phyloP scores from a whole-genome alignment of 2,329 filamentous ascomycete genomes.

The Teratosphaeriaceae sp. region DNA sequence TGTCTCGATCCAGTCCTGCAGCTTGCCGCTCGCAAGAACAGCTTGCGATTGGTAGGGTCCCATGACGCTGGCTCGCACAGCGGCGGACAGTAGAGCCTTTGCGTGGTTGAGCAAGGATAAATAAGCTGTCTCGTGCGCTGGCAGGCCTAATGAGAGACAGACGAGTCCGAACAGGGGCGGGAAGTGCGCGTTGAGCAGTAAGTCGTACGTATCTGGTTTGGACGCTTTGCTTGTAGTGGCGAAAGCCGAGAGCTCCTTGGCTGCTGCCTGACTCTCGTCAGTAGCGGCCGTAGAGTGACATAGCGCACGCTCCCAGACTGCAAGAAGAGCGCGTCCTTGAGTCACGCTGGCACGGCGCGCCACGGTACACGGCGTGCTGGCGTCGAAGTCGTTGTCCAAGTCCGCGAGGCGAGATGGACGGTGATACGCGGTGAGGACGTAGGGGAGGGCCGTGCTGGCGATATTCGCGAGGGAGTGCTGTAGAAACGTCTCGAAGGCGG shows the following conservation, averaged over 20 bases:
- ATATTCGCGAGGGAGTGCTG: slow-evolving; percentile 63
- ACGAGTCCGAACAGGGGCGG: slow-evolving; percentile 65
- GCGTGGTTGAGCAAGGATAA: slow-evolving; percentile 71
- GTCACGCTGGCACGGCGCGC: slow-evolving; percentile 67
- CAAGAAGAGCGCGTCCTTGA: slow-evolving; percentile 67
- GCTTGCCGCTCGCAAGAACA: slow-evolving; percentile 55
- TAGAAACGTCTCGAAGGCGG: slow-evolving; percentile 58
- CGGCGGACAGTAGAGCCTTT: slow-evolving; percentile 69
- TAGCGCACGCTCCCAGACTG: slow-evolving; percentile 58
- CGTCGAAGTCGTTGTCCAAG: slow-evolving; percentile 71
- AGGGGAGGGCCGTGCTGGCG: slow-evolving; percentile 66
- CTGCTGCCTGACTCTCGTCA: slow-evolving; percentile 3
- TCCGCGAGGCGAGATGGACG: slow-evolving; percentile 44
- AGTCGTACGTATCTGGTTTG: slow-evolving; percentile 11
- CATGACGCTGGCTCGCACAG: slow-evolving; percentile 68
- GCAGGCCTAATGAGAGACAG: slow-evolving; percentile 54
- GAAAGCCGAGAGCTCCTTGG: slow-evolving; percentile 14
- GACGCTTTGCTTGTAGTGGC: slow-evolving; percentile 16
- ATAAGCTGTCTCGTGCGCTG: slow-evolving; percentile 59
- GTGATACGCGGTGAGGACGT: slow-evolving; percentile 62
- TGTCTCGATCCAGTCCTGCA: slow-evolving; percentile 52
- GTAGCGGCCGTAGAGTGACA: slow-evolving; percentile 7
- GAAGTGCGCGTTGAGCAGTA: slow-evolving; percentile 51
- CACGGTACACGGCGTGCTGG: slow-evolving; percentile 71
- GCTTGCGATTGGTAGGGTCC: slow-evolving; percentile 75